Evolutionary conservation across 1,284 basidiomycete species (phyloP).

Genomic region (Boletellus deceptivus): DNA sequence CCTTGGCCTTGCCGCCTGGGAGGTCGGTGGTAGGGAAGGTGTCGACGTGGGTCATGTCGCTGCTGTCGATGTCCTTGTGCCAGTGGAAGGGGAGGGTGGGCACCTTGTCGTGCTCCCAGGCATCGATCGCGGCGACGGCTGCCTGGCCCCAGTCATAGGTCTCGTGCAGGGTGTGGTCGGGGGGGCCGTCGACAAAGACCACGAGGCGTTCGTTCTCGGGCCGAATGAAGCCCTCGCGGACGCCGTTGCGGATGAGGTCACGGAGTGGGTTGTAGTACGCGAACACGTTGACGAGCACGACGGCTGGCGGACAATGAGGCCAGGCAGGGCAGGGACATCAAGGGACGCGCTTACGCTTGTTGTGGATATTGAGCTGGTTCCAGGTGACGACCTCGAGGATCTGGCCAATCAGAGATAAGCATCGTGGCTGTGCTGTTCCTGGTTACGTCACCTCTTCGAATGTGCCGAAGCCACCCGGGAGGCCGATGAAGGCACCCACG

Average conservation of each 20-base stretch:
- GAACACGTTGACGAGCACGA: slow-evolving; percentile 80
- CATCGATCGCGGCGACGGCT: slow-evolving; percentile 61
- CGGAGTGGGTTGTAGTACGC: slow-evolving; percentile 81
- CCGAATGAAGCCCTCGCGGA: slow-evolving; percentile 75
- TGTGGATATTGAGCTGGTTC: slow-evolving; percentile 88
- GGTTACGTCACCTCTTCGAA: slow-evolving; percentile 73
- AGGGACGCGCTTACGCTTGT: slow-evolving; percentile 59
- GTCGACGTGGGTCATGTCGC: slow-evolving; percentile 29
- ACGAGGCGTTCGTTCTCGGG: slow-evolving; percentile 59
- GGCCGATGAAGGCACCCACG: slow-evolving; percentile 75
- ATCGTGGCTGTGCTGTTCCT: neutral
- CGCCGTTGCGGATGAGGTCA: slow-evolving; percentile 63
- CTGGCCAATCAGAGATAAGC: slow-evolving; percentile 36
- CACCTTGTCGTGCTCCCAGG: slow-evolving; percentile 49
- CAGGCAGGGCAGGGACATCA: slow-evolving; percentile 1
- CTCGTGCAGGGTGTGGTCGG: slow-evolving; percentile 51
- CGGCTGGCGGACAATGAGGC: slow-evolving; percentile 45
- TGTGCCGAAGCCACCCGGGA: slow-evolving; percentile 91
- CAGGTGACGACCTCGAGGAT: slow-evolving; percentile 89
- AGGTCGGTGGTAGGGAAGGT: neutral
- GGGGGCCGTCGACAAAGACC: slow-evolving; percentile 71
- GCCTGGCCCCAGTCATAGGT: slow-evolving; percentile 77
- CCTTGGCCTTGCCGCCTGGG: slow-evolving; percentile 7
- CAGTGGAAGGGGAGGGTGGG: slow-evolving; percentile 39
- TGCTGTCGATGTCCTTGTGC: slow-evolving; percentile 38